Percentiles rank a stretch among this genome's conserved stretches.
Evolutionary conservation across 2,329 filamentous ascomycete genomes (phyloP).

Genomic region (Periconia digitata): DNA sequence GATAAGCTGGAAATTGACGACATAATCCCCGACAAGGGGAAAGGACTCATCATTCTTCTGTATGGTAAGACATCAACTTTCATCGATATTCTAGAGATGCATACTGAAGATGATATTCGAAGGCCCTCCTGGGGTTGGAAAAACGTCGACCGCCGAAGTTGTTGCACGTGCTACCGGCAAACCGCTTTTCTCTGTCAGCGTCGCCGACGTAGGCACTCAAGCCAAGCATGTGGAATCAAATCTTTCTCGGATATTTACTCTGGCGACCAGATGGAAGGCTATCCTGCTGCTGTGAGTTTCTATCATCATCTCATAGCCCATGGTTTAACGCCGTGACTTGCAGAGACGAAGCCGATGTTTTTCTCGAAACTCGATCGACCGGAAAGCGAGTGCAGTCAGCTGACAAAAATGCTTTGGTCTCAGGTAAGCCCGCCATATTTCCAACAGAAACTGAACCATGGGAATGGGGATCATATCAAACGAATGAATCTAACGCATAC

Average conservation of each 20-base stretch:
- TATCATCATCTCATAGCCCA: too few relatives aligned
- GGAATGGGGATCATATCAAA: not conserved
- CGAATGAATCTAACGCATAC: not conserved
- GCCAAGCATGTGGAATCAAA: conserved; percentile 44
- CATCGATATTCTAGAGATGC: too few relatives aligned
- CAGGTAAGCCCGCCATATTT: conserved; percentile 3
- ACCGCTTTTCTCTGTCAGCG: conserved; percentile 44
- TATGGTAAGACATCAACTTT: conserved; percentile 29
- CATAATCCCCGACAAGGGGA: conserved; percentile 47
- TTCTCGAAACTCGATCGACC: conserved; percentile 14
- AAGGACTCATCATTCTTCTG: conserved; percentile 5
- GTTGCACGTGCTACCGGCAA: conserved; percentile 1
- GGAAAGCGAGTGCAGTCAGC: conserved; percentile 9
- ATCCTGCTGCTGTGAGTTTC: conserved; percentile 41
- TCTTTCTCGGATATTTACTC: conserved; percentile 49
- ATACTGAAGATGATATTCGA: not conserved
- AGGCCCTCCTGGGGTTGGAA: conserved; percentile 53
- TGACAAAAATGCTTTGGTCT: conserved; percentile 18
- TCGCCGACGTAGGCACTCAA: conserved; percentile 51
- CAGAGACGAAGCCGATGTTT: conserved; percentile 51
- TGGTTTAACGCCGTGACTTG: not conserved
- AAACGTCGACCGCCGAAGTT: conserved; percentile 41
- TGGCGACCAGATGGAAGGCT: conserved; percentile 52
- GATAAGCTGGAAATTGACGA: conserved; percentile 50
- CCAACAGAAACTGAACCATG: not conserved